A percentile compares a stretch with the other conserved stretches of the same genome.
These are phyloP conservation scores for Cladophialophora exuberans DNA, from an alignment of 2,329 filamentous ascomycete genomes.

Conservation along the genomic window DNA sequence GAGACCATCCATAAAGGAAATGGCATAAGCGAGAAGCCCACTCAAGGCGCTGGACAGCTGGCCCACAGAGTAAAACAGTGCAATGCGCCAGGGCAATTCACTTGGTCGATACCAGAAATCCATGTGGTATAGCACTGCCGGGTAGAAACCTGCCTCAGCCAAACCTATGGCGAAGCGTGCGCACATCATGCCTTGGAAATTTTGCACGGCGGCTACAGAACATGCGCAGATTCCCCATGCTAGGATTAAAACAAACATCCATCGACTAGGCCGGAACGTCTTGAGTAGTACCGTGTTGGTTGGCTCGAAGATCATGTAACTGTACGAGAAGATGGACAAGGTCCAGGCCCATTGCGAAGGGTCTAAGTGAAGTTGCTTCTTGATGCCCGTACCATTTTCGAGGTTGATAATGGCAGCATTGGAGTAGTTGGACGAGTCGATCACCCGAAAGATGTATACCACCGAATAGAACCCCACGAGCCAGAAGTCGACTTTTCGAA, in stretches of 20 bases:
- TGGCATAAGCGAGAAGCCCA: conserved; percentile 60
- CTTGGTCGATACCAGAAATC: conserved; percentile 69
- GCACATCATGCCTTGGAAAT: conserved; percentile 30
- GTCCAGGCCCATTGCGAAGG: conserved; percentile 25
- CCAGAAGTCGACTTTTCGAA: conserved; percentile 25
- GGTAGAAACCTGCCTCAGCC: conserved; percentile 56
- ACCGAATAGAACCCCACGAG: conserved; percentile 29
- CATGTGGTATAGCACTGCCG: conserved; percentile 56
- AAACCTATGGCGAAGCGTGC: conserved; percentile 37
- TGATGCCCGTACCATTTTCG: conserved; percentile 29
- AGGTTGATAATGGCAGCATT: conserved; percentile 32
- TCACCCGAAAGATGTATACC: conserved; percentile 30
- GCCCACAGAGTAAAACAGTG: conserved; percentile 62
- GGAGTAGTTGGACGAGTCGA: conserved; percentile 31
- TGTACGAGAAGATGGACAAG: conserved; percentile 26
- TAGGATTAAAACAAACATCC: conserved; percentile 26
- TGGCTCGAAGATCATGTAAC: conserved; percentile 28
- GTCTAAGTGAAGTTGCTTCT: conserved; percentile 22
- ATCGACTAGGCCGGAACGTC: conserved; percentile 21
- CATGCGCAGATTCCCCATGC: conserved; percentile 31
- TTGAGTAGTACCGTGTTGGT: conserved; percentile 24
- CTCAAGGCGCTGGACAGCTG: conserved; percentile 64
- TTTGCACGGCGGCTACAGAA: conserved; percentile 26
- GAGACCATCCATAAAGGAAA: conserved; percentile 61
- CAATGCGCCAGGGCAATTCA: conserved; percentile 60